phyloP scores from a whole-genome alignment of 140 eudicot genomes.

The Anethum foeniculum region DNA sequence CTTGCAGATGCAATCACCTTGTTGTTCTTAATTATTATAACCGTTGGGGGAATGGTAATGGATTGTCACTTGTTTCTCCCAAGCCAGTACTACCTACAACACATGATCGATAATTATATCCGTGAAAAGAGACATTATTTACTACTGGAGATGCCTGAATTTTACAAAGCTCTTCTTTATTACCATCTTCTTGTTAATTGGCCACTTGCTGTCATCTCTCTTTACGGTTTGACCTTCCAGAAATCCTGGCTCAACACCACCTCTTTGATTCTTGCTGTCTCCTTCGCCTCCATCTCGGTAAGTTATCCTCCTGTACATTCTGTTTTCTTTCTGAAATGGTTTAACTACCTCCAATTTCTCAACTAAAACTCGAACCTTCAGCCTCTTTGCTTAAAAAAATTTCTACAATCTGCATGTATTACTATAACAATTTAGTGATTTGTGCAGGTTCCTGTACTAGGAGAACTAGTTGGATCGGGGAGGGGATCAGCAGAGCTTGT shows the following conservation, averaged over 20 bases:
- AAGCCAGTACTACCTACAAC: neutral
- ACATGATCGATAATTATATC: neutral
- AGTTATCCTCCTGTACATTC: neutral
- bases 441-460: slow-evolving; percentile 2
- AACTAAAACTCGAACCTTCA: neutral
- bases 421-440: neutral
- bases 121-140: neutral
- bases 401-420: neutral
- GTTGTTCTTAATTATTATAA: neutral
- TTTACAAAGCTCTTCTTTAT: slow-evolving; percentile 1
- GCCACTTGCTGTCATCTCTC: slow-evolving; percentile 7
- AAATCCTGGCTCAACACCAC: slow-evolving; percentile 4
- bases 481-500: slow-evolving; percentile 9
- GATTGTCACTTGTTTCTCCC: slow-evolving; percentile 8
- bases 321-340: neutral
- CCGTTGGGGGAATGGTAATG: neutral
- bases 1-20: slow-evolving; percentile 8
- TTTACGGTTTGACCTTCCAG: neutral
- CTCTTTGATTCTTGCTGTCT: slow-evolving; percentile 7
- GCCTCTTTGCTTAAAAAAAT: neutral
- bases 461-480: slow-evolving; percentile 10
- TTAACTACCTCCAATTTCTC: neutral
- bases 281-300: slow-evolving; percentile 3
- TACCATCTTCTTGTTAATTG: slow-evolving; percentile 6
- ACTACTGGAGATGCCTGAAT: slow-evolving; percentile 8